Evolutionary conservation across 176 grass and related monocot genomes (phyloP), one percentile per base, ranked within the genome.

Genomic region (Elaeis guineensis): DNA sequence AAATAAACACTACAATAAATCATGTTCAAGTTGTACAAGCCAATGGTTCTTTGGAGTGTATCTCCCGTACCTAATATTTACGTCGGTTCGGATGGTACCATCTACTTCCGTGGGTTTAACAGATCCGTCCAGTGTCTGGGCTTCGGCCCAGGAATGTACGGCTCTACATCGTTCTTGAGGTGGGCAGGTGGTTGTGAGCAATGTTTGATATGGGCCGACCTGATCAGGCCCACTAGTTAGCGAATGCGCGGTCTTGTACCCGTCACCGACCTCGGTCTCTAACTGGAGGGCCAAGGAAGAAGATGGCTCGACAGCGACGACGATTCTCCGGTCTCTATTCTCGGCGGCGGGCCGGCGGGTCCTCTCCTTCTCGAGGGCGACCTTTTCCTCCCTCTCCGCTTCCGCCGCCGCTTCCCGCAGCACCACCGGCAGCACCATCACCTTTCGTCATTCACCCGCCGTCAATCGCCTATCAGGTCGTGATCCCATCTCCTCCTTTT

Each of bases 281-380:
- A 55, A 50, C 67, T 32, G 5, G 30, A 32, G 6, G 30, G 6
- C 30, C 6, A 6, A 32, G 6, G 6, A 32, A 32, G 5, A 5
- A 32, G 6, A 8, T 8, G 30, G 67, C 9, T 60, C 52, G 16
- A 94, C 88, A 84, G 80, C 89, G 8, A 72, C 72, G 75, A 72
- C 67, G 75, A 66, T 79, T 64, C 78, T 93, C 77, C 84, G 80
- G 25, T 79, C 77, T 57, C 70, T 78, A 50, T 39, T 69, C 48
- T 61, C 73, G 26, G 50, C 74, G 60, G 60, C 75, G n/a, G 25
- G 22, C 16, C 84, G 71, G 21, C 61, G 75, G 19, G 23, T 81
- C 8, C 54, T 84, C 1, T 74, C 69, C 69, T 12, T 88, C 28
- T 72, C 67, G 21, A 67, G 71, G 28, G 63, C 59, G 15, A 19